Evolutionary conservation across 352 stramenopile genomes (phyloP).

Genomic region (Phytopythium vexans): DNA sequence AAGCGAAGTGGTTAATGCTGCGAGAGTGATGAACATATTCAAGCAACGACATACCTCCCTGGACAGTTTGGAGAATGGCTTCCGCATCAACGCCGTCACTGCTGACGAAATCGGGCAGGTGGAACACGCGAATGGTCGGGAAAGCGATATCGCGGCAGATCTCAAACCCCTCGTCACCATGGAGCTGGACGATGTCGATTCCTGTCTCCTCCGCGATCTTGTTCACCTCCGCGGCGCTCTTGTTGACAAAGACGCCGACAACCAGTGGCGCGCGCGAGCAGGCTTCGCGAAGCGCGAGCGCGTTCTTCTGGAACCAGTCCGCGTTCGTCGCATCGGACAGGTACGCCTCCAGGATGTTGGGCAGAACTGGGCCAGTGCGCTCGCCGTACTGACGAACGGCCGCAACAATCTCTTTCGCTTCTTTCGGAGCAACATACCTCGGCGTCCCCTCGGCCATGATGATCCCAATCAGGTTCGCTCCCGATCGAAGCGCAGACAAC

Average conservation of each 20-base stretch:
- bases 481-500: slow-evolving; percentile 84
- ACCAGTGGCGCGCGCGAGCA: slow-evolving; percentile 85
- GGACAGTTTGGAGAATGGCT: slow-evolving; percentile 65
- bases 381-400: slow-evolving; percentile 95
- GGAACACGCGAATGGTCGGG: slow-evolving; percentile 92
- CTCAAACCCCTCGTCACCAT: slow-evolving; percentile 94
- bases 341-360: slow-evolving; percentile 32
- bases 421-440: slow-evolving; percentile 75
- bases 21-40: background rate
- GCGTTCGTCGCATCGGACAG: slow-evolving; percentile 20
- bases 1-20: slow-evolving; percentile 3
- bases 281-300: slow-evolving; percentile 53
- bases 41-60: slow-evolving; percentile 16
- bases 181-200: slow-evolving; percentile 97
- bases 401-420: slow-evolving; percentile 89
- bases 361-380: slow-evolving; percentile 62
- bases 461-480: slow-evolving; percentile 96
- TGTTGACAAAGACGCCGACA: slow-evolving; percentile 96
- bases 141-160: slow-evolving; percentile 81
- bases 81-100: slow-evolving; percentile 75
- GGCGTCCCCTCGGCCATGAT: slow-evolving; percentile 95
- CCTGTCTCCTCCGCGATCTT: slow-evolving; percentile 85
- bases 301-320: slow-evolving; percentile 85
- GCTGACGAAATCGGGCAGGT: slow-evolving; percentile 86
- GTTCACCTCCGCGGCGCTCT: slow-evolving; percentile 91